Conservation (phyloP, 78 protist species). For the Dictyostelium intermedium region DNA sequence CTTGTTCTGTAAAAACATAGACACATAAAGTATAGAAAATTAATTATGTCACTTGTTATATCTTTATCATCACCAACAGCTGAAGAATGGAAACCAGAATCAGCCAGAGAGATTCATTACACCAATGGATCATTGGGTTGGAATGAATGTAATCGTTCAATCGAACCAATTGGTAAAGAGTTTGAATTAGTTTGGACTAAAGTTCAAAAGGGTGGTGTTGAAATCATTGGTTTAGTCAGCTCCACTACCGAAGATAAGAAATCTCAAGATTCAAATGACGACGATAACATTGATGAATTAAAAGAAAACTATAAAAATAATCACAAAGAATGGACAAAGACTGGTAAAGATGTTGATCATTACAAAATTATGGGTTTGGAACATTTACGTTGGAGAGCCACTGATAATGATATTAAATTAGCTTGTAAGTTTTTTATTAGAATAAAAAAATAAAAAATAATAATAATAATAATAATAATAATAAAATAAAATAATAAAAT, state of each 20-base stretch:
- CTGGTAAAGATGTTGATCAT: conserved; percentile 60
- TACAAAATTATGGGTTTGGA: conserved; percentile 91
- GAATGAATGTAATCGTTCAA: neutral
- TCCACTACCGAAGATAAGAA: neutral
- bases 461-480: too few relatives aligned
- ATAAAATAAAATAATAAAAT: neutral
- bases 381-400: conserved; percentile 83
- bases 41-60: conserved; percentile 15
- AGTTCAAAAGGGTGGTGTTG: conserved; percentile 14
- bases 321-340: conserved; percentile 24
- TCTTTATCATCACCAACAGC: conserved; percentile 29
- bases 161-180: conserved; percentile 62
- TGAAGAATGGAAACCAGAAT: conserved; percentile 26
- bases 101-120: neutral
- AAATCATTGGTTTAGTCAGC: conserved; percentile 2
- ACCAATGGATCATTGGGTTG: conserved; percentile 23
- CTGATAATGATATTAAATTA: conserved; percentile 85
- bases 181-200: conserved; percentile 63
- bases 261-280: conserved; percentile 23
- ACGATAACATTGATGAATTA: conserved; percentile 14
- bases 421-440: conserved; percentile 43
- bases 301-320: conserved; percentile 62
- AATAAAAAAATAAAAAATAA: neutral
- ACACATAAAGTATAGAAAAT: neutral
- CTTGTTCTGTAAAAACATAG: neutral